phyloP scores from a whole-genome alignment of 495 filamentous ascomycete species.

The Elasticomyces elasticus region DNA sequence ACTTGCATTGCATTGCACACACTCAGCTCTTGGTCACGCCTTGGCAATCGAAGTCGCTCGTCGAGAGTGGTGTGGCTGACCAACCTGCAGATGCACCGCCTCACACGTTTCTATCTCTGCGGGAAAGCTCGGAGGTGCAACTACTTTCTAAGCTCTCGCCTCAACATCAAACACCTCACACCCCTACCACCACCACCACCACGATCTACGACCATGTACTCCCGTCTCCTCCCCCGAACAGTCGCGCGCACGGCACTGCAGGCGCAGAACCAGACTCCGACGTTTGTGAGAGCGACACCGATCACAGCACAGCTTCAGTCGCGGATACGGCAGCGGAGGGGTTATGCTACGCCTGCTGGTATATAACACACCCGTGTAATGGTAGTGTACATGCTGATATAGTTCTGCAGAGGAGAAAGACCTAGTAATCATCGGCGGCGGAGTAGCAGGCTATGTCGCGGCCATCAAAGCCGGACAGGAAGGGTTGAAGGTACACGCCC shows the following conservation, averaged over 20 bases:
- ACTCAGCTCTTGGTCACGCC: too few species aligned
- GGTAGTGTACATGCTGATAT: conserved; percentile 1
- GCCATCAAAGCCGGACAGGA: conserved; percentile 98
- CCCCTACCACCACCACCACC: too few species aligned
- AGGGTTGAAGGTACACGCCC: conserved; percentile 68
- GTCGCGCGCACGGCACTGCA: conserved; percentile 11
- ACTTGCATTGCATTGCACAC: too few species aligned
- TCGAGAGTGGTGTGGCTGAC: too few species aligned
- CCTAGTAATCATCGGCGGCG: conserved; percentile 90
- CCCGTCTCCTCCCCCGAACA: conserved; percentile 12
- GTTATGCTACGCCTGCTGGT: conserved; percentile 77
- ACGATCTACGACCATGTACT: conserved; percentile 14
- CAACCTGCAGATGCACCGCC: too few species aligned
- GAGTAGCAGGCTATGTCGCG: conserved; percentile 96
- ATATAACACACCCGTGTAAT: conserved; percentile 21
- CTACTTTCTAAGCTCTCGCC: too few species aligned
- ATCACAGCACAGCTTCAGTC: conserved; percentile 18
- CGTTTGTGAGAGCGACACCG: conserved; percentile 13
- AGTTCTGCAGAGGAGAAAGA: conserved; percentile 66
- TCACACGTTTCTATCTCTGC: too few species aligned
- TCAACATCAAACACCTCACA: too few species aligned
- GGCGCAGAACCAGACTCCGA: conserved; percentile 7
- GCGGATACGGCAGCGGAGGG: conserved; percentile 33
- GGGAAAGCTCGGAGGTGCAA: too few species aligned
- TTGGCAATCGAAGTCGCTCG: too few species aligned